These are phyloP conservation scores for Kazachstania sp. DNA, from an alignment of 1,139 yeast genomes.

Conservation along the genomic window DNA sequence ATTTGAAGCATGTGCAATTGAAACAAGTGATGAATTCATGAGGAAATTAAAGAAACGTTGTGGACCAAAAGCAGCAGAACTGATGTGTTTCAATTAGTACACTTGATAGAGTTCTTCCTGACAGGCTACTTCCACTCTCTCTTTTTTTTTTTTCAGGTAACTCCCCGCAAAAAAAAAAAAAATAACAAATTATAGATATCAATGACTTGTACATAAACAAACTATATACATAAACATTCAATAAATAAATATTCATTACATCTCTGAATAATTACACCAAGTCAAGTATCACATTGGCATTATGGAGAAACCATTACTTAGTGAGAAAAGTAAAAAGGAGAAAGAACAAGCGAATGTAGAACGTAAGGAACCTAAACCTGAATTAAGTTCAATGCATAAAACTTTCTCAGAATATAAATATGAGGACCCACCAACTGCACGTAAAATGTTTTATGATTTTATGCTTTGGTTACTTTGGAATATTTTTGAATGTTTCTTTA, in stretches of 20 bases:
- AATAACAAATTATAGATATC: too few species aligned
- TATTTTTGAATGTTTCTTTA: slow-evolving; percentile 38
- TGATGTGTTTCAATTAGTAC: too few species aligned
- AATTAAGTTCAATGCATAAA: neutral
- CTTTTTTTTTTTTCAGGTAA: too few species aligned
- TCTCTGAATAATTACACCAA: too few species aligned
- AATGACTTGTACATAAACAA: too few species aligned
- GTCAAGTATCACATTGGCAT: neutral
- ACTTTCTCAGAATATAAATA: slow-evolving; percentile 2
- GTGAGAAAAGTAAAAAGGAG: neutral
- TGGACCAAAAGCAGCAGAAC: slow-evolving; percentile 25
- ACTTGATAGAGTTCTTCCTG: too few species aligned
- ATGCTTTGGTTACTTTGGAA: slow-evolving; percentile 8
- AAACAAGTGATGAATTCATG: slow-evolving; percentile 38
- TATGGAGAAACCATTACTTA: slow-evolving; percentile 4
- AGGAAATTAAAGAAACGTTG: slow-evolving; percentile 39
- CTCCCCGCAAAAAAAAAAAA: too few species aligned
- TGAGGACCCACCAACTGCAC: slow-evolving; percentile 7
- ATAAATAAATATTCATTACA: too few species aligned
- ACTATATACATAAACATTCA: too few species aligned
- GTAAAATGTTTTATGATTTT: slow-evolving; percentile 10
- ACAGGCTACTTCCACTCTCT: too few species aligned
- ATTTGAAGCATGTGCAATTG: slow-evolving; percentile 47
- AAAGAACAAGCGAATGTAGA: neutral
- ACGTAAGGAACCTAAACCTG: neutral